Base-by-base conservation (phyloP, 352 stramenopile genomes). In the Saprolegnia parasitica region DNA sequence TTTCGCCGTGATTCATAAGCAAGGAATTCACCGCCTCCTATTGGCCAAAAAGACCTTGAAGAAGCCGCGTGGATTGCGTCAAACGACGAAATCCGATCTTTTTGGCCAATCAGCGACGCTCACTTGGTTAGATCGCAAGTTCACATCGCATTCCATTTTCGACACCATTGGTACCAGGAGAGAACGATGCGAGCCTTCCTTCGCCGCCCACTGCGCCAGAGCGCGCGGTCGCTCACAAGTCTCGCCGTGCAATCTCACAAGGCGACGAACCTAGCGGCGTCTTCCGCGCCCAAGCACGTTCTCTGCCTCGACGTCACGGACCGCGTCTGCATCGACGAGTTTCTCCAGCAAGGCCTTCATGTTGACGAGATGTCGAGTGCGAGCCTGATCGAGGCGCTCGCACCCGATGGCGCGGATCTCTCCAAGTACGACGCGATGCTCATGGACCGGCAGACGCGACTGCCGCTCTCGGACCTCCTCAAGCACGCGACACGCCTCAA, bases 351-450 rank as follows among this genome's bases (percentile, higher is more conserved):
- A 16, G 57, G 57, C 11, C n/a, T 65, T 21, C 26, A 39, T 16
- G 57, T 65, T 49, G 57, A 65, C 57, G 57, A 65, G 40, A 39
- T 35, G 24, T 65, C 57, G n/a, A 52, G 32, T 13, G 24, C 26
- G 13, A 39, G 40, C 35, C 8, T 65, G 35, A 26, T 65, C 57
- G 57, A 50, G 21, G 35, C 57, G 37, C 40, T 65, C 16, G 8
- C 57, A n/a, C 15, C 57, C 11, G 35, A 47, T 52, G 32, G 37
- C 20, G 15, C 37, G n/a, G 23, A 29, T 29, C 37, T 65, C 4
- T 29, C 57, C 13, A 39, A 65, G 57, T 65, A 65, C 37, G 57
- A 65, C 18, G 57, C 57, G 16, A 15, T 65, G 6, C 57, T 65
- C 40, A 65, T 39, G 24, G 57, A 65, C 37, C 24, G 20, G 5